phyloP scores from a whole-genome alignment of 139 green algal species.

The Chlorella sp. region DNA sequence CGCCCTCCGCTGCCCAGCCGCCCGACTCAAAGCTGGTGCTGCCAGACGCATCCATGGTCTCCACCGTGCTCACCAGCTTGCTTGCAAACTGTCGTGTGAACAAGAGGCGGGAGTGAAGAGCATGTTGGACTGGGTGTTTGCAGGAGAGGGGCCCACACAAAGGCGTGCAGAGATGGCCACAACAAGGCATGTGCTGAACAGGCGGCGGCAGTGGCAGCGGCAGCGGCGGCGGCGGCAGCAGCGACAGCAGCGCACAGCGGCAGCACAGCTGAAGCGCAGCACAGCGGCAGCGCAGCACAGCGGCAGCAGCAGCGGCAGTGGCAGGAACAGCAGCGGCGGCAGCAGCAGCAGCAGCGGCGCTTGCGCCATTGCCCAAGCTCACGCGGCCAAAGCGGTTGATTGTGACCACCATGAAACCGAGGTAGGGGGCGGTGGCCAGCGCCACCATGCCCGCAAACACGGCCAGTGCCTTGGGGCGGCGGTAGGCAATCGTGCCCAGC shows the following conservation, averaged over 20 bases:
- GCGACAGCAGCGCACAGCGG: neutral
- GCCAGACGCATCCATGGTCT: constrained; percentile 1
- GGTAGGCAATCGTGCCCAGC: constrained; percentile 38
- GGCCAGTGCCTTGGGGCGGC: constrained; percentile 8
- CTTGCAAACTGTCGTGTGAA: constrained; percentile 16
- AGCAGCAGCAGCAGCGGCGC: no score
- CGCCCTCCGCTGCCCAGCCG: neutral
- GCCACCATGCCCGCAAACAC: constrained; percentile 31
- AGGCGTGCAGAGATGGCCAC: no score
- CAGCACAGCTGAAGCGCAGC: no score
- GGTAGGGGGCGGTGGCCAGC: constrained; percentile 12
- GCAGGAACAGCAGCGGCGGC: no score
- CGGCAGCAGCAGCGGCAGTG: no score
- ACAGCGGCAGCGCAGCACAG: no score
- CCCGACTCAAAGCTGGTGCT: neutral
- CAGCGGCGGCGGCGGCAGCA: neutral
- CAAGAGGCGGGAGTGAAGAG: no score
- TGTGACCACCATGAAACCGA: constrained; percentile 26
- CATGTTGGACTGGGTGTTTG: no score
- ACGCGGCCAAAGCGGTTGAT: constrained; percentile 37
- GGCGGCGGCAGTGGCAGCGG: neutral
- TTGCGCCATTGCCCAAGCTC: no score
- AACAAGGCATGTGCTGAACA: no score
- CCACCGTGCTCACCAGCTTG: constrained; percentile 20
- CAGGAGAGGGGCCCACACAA: no score